These are phyloP conservation scores for Artemisia tridentata DNA, from an alignment of 129 eudicot genomes.

Conservation along the genomic window DNA sequence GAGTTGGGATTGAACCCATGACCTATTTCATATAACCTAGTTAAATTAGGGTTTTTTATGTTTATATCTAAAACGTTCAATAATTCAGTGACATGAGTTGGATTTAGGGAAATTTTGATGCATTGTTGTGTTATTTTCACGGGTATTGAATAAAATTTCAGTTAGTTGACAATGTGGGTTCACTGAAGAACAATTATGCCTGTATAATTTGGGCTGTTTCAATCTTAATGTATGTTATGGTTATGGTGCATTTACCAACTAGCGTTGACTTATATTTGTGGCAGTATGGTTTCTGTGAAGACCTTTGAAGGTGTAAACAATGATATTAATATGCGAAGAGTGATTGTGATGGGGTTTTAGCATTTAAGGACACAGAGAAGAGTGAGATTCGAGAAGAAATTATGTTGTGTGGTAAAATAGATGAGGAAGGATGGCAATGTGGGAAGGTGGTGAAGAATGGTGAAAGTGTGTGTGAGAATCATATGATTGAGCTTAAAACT, in stretches of 20 bases:
- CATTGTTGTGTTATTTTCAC: background rate
- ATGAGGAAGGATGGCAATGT: slow-evolving; percentile 58
- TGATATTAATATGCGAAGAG: background rate
- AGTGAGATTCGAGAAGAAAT: slow-evolving; percentile 20
- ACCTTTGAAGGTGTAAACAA: background rate
- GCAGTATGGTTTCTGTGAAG: background rate
- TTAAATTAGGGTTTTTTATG: slow-evolving; percentile 2
- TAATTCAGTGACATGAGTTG: too few relatives aligned
- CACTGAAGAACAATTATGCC: too few relatives aligned
- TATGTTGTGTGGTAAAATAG: slow-evolving; percentile 35
- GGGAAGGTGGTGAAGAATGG: slow-evolving; percentile 38
- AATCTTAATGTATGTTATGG: too few relatives aligned
- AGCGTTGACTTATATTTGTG: too few relatives aligned
- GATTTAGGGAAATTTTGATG: background rate
- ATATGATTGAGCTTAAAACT: slow-evolving; percentile 20
- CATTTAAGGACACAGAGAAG: slow-evolving; percentile 7
- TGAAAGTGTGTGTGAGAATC: slow-evolving; percentile 39
- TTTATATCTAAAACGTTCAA: background rate
- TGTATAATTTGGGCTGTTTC: too few relatives aligned
- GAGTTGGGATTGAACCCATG: too few relatives aligned
- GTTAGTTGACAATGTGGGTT: background rate
- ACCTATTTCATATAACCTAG: background rate
- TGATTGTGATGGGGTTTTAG: background rate
- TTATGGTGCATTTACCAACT: too few relatives aligned
- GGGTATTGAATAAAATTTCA: slow-evolving; percentile 2